Base-by-base conservation (phyloP, 108 stramenopile genomes). In the Skeletonema marinoi region DNA sequence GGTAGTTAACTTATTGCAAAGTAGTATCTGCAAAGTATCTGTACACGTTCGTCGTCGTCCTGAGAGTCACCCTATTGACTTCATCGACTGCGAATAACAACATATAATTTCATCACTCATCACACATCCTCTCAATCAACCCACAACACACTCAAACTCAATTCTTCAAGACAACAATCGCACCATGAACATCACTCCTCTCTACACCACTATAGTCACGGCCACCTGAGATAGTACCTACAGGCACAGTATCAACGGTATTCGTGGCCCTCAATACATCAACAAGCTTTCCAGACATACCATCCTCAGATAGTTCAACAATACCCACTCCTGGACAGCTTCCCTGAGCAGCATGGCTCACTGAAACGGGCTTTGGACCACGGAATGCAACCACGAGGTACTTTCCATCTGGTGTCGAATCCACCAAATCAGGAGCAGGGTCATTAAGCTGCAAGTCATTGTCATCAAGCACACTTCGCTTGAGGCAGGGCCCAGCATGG, bases 231-330 rank as follows among this genome's bases (percentile, higher is more conserved):
- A 74, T 54, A 8, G 65, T 3, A 9, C 44, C 1, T 17, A 41
- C 29, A 6, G n/a, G 31, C n/a, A 36, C 33, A 8, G 17, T 12
- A 66, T 71, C 77, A 21, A 74, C 33, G 3, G 25, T 17, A 14
- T 82, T 82, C 39, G 77, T 82, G 25, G 77, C 61, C 61, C 81
- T 78, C 32, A 82, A 66, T 16, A 82, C 77, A 41, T 48, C 73
- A 4, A 82, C 71, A 3, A 82, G 51, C 35, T 58, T 65, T 10
- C 81, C 81, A 25, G 51, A 42, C 16, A 46, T 56, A 3, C 81
- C 81, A 66, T 39, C 58, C 65, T 73, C 64, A 6, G 17, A 14
- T 9, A 82, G 31, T 21, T 82, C 54, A 8, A 82, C 66, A 67
- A 82, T 67, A 25, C 81, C 81, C 29, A 82, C 77, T 21, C 77